Conservation (phyloP, 2,329 filamentous ascomycete species). For the Aspergillus sclerotialis region DNA sequence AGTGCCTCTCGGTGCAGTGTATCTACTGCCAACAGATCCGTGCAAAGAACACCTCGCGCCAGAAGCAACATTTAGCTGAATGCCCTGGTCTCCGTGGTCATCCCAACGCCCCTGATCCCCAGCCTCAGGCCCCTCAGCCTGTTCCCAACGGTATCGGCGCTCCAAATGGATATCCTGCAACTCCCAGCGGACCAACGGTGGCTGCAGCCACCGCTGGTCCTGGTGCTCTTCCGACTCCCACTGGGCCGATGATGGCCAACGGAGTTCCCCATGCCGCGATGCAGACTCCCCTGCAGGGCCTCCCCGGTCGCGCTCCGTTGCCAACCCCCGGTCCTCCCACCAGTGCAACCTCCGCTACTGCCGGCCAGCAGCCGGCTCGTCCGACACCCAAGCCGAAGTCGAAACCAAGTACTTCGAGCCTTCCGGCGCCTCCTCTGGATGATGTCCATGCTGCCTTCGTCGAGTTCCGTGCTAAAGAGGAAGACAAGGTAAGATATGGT, state of each 20-base stretch:
- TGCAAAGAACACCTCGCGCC: slow-evolving; percentile 47
- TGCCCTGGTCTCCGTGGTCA: slow-evolving; percentile 43
- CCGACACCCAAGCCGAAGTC: slow-evolving; percentile 32
- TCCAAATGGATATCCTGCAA: slow-evolving; percentile 37
- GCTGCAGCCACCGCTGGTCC: slow-evolving; percentile 24
- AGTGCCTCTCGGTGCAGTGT: slow-evolving; percentile 48
- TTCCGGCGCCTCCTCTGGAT: slow-evolving; percentile 42
- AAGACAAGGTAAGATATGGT: slow-evolving; percentile 33
- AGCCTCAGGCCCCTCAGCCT: slow-evolving; percentile 29
- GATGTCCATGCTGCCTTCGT: slow-evolving; percentile 45
- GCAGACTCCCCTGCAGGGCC: slow-evolving; percentile 34
- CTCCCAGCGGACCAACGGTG: slow-evolving; percentile 31
- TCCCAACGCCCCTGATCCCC: slow-evolving; percentile 36
- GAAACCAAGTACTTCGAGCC: slow-evolving; percentile 31
- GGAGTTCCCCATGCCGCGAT: slow-evolving; percentile 39
- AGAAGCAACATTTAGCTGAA: slow-evolving; percentile 46
- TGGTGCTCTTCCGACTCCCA: slow-evolving; percentile 33
- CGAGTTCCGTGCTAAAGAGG: slow-evolving; percentile 41
- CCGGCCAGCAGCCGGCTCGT: slow-evolving; percentile 25
- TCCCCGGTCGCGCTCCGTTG: slow-evolving; percentile 34
- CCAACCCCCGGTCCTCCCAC: slow-evolving; percentile 30
- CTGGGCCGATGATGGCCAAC: slow-evolving; percentile 38
- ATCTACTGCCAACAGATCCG: slow-evolving; percentile 48
- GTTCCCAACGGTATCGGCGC: slow-evolving; percentile 34
- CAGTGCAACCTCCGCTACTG: slow-evolving; percentile 22